Evolutionary conservation across 2,329 filamentous ascomycete genomes (phyloP).

Genomic region (Ophiocordyceps camponoti-leonardi): DNA sequence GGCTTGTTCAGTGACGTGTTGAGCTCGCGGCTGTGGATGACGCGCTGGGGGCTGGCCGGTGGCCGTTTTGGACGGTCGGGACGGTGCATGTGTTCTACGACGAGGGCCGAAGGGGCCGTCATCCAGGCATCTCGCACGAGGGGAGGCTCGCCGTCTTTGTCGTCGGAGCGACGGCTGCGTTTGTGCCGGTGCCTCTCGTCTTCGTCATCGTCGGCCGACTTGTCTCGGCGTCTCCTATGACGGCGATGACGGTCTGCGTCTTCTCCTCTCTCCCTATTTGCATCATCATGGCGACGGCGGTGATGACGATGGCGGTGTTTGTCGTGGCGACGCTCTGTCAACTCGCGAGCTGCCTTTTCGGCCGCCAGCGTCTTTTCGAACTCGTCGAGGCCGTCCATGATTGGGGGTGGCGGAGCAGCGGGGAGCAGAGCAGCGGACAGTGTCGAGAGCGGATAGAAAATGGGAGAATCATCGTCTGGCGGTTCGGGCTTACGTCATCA

Average conservation of each 20-base stretch:
- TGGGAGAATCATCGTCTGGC: too few species aligned
- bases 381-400: conserved; percentile 43
- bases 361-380: conserved; percentile 64
- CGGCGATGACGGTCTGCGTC: conserved; percentile 14
- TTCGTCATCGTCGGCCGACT: conserved; percentile 36
- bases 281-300: conserved; percentile 9
- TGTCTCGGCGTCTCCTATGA: conserved; percentile 14
- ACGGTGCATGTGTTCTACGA: conserved; percentile 67
- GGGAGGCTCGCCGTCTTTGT: conserved; percentile 28
- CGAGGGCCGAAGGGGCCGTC: conserved; percentile 66
- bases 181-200: conserved; percentile 41
- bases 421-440: too few species aligned
- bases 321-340: conserved; percentile 26
- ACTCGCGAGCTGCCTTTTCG: conserved; percentile 37
- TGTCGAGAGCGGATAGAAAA: not conserved
- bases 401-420: not conserved
- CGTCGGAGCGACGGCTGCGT: conserved; percentile 32
- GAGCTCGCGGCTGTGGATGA: conserved; percentile 65
- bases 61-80: conserved; percentile 28
- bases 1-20: conserved; percentile 49
- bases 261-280: conserved; percentile 7
- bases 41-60: conserved; percentile 45
- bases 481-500: too few species aligned
- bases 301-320: conserved; percentile 20
- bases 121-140: conserved; percentile 81